Base-by-base conservation (phyloP, 306 rosid species). In the Vigna radiata region DNA sequence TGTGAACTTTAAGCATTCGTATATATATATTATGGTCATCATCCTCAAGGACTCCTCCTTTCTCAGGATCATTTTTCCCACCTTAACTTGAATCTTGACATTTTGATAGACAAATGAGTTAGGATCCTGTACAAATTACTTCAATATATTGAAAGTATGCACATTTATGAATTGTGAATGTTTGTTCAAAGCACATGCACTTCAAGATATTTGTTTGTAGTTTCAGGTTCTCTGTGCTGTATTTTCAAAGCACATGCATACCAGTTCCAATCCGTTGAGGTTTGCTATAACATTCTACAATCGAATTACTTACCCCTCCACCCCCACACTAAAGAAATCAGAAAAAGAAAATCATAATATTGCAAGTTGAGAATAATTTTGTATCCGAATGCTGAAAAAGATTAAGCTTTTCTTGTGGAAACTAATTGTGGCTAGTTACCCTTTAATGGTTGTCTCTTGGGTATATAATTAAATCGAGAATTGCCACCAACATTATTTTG, bases 121-220 rank as follows among this genome's bases (percentile, higher is more conserved):
- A 79, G 88, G 83, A 88, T 68, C 87, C 60, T 88, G 88, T 86
- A 85, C 81, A 88, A 86, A 85, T 83, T 72, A 79, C 78, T 83
- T 43, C 83, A 75, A 46, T 81, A 77, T 79, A 50, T 77, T 49
- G 76, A 77, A 50, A 78, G 59, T 70, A 70, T 76, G 76, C 79
- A 3, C 46, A 63, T 68, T 65, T 53, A 52, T 31, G 66, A 59
- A 54, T 52, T 69, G 76, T 73, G 70, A 73, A 72, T 60, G 46
- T 25, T 25, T 25, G 3, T 25, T 25, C 27, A 25, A 25, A 25
- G 27, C 27, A 25, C 27, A 25, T 25, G 27, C 27, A 25, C 27
- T 25, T 25, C 27, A 25, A 53, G 43, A 73, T 74, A 58, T 13
- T 43, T 73, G 68, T 68, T 50, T 73, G 68, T 68, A 68, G 83